A percentile compares a stretch with the other conserved stretches of the same genome.
phyloP scores from a whole-genome alignment of 2,329 filamentous ascomycete genomes.

The Rutstroemia sp. region DNA sequence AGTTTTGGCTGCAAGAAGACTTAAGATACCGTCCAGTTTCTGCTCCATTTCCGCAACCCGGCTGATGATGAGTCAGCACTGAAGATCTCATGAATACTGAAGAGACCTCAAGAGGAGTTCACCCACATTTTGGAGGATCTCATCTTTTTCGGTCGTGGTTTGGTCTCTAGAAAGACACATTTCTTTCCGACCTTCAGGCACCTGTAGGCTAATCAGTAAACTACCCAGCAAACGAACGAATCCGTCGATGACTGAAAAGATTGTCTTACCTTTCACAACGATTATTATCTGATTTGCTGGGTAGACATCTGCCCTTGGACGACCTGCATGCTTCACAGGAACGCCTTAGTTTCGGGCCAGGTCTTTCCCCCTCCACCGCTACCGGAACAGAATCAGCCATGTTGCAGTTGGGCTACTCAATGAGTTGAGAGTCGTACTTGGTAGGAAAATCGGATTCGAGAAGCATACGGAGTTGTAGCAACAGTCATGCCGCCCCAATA shows the following conservation, averaged over 20 bases:
- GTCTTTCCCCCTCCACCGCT: not conserved
- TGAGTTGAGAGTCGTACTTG: not conserved
- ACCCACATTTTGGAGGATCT: slow-evolving; percentile 38
- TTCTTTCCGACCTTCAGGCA: slow-evolving; percentile 14
- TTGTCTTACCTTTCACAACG: slow-evolving; percentile 48
- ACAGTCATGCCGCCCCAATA: no score
- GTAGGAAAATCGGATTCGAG: not conserved
- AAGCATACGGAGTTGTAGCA: not conserved
- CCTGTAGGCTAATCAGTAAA: not conserved
- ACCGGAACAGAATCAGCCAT: not conserved
- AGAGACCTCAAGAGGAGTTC: not conserved
- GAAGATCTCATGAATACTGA: not conserved
- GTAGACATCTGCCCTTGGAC: slow-evolving; percentile 46
- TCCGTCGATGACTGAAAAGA: slow-evolving; percentile 30
- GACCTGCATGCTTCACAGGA: slow-evolving; percentile 47
- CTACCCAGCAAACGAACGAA: slow-evolving; percentile 38
- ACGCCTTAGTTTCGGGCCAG: slow-evolving; percentile 9
- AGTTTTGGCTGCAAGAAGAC: slow-evolving; percentile 11
- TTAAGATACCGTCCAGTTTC: slow-evolving; percentile 23
- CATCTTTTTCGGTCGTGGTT: slow-evolving; percentile 40
- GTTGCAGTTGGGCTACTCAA: not conserved
- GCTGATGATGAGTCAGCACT: slow-evolving; percentile 13
- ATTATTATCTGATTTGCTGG: slow-evolving; percentile 36
- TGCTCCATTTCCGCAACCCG: slow-evolving; percentile 30
- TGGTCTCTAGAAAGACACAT: slow-evolving; percentile 42